Evolutionary conservation across 495 filamentous ascomycete species (phyloP), one percentile per base, ranked within the genome.

Genomic region (Penicillium robsamsonii): DNA sequence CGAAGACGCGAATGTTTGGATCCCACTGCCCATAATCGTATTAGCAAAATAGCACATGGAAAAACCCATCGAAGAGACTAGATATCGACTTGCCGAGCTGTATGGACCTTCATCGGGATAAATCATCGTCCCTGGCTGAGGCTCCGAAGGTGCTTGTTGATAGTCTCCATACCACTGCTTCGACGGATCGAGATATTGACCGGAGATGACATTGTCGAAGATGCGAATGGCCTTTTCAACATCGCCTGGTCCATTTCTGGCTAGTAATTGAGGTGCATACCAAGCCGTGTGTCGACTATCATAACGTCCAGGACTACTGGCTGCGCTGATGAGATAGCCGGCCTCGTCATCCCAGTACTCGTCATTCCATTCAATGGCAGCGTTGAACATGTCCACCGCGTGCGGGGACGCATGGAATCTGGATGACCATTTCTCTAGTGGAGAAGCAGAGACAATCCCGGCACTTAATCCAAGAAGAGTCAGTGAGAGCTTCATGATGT

Each of bases 1-100:
- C 70, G 50, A 77, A 77, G 13, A 70, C 75, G 37, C 75, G 57
- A 58, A 73, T 71, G 46, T 77, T 77, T 11, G 75, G 75, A 52
- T 77, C 75, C 75, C 75, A 77, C 7, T 64, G 58, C 38, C 65
- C 56, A 30, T 72, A 73, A 13, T 5, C 65, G 72, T 24, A 71
- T 67, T 60, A 50, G 22, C 18, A 66, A 51, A 7, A 58, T n/a
- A 37, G 15, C 25, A 4, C 6, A 27, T 27, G 25, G 0, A 53
- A 9, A 1, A 20, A n/a, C 1, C 30, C 18, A 17, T 55, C 30
- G 0, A 27, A 27, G 25, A 35, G n/a, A n/a, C 2, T 4, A 29
- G 8, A 6, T 0, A 24, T 15, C 17, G 5, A 5, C 59, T 46
- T 60, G 62, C 63, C 30, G 61, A 63, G 31, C 48, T 57, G 9